Evolutionary conservation across 2,329 filamentous ascomycete species (phyloP), one percentile per base, ranked within the genome.

Genomic region (Alternaria metachromatica): DNA sequence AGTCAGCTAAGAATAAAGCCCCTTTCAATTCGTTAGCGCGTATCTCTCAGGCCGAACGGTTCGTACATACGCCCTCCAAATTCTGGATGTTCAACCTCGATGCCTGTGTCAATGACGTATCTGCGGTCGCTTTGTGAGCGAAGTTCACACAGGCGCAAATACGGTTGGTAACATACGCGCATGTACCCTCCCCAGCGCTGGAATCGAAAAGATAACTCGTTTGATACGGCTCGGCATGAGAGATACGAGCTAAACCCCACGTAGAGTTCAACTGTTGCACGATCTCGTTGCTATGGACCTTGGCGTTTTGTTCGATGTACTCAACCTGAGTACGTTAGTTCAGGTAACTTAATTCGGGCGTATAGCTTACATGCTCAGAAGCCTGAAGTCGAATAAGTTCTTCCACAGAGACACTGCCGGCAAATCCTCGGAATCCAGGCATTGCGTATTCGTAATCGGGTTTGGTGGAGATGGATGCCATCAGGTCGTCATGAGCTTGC

Each of bases 81-180:
- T 13, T 80, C 76, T 5, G 73, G 67, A 77, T 92, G 89, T 4
- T 81, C 83, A 18, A 80, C 76, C 43, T 81, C 78, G 74, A 91
- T 87, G 64, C 89, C 89, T 6, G 89, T 90, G 76, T 91, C 89
- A 26, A 91, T 84, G 20, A 91, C 80, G 74, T 87, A 92, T 25
- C 59, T 61, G 20, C 1, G 8, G 13, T 18, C 11, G n/a, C 3
- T 49, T 11, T 57, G 33, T 57, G 13, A 61, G 25, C 20, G 2
- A 28, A 28, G 3, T 30, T 26, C 20, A 15, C 4, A 20, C 1
- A 46, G 3, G 11, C 6, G 3, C 11, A 4, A 23, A 41, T 7
- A 23, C 12, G 11, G 10, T 30, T 20, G 6, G 12, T 18, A 37
- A 57, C 53, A 23, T 58, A 61, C 45, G 84, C 86, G 20, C 86